Base-by-base conservation (phyloP, 2,329 filamentous ascomycete species). In the Chaetomiaceae sp. region DNA sequence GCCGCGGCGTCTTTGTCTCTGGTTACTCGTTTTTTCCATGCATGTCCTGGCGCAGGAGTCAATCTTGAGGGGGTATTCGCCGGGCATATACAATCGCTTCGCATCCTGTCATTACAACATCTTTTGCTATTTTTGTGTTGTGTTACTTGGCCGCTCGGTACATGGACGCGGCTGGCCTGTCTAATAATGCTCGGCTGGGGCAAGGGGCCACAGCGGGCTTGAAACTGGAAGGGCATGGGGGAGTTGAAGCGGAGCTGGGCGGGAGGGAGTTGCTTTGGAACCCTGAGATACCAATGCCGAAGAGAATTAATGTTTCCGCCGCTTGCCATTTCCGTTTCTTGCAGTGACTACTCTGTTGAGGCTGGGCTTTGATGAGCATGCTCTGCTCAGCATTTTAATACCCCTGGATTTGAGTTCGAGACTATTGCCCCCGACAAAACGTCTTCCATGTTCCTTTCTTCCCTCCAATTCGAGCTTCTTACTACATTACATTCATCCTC, bases 231-330 rank as follows among this genome's bases (percentile, higher is more conserved):
- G 20, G 8, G n/a, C 37, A 33, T 23, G 33, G 40, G 21, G 16
- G 10, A 5, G 30, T 33, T n/a, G 19, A 20, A 5, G n/a, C n/a
- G n/a, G n/a, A n/a, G 14, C 2, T 16, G 48, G 19, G 6, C 31
- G 23, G 48, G 14, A 37, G 16, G 33, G n/a, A n/a, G n/a, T n/a
- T n/a, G n/a, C n/a, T 30, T 27, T 35, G 38, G 25, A 25, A n/a
- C n/a, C 17, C 33, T 20, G 35, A 50, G 48, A 50, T 50, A 50
- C 48, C 48, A 45, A 50, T 43, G 21, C 47, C 34, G 27, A 20
- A 7, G 5, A 37, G 47, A 31, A 23, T 37, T 38, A 7, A 23
- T 34, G 25, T 31, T 39, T 10, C 17, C 16, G 10, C 17, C 10
- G 17, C 4, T 40, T n/a, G n/a, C n/a, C n/a, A n/a, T n/a, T n/a